These are phyloP conservation scores for Aspergillus fructus DNA, from an alignment of 2,329 filamentous ascomycete genomes.

Conservation along the genomic window DNA sequence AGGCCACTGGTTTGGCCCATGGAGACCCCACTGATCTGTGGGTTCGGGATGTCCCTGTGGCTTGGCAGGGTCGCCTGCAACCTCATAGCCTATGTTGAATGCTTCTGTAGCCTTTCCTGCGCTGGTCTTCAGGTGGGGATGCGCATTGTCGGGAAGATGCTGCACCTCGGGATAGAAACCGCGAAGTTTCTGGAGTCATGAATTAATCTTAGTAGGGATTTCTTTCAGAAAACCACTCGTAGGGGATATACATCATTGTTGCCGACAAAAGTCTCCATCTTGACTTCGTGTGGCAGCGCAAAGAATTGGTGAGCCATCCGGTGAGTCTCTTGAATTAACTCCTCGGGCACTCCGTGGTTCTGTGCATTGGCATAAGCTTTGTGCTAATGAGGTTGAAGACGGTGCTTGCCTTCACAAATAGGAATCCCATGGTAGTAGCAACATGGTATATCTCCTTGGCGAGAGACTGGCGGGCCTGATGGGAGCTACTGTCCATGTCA, in stretches of 20 bases:
- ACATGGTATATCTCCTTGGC: conserved; percentile 41
- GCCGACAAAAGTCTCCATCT: conserved; percentile 43
- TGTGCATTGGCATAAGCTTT: not conserved
- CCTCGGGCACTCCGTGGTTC: conserved; percentile 25
- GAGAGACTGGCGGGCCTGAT: conserved; percentile 38
- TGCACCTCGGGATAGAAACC: conserved; percentile 23
- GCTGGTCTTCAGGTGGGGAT: too few species aligned
- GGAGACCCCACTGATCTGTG: conserved; percentile 17
- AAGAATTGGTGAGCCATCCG: conserved; percentile 42
- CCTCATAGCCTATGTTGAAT: conserved; percentile 29
- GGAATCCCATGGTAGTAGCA: conserved; percentile 46
- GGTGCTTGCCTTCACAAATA: conserved; percentile 45
- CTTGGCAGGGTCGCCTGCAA: conserved; percentile 19
- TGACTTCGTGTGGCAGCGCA: conserved; percentile 38
- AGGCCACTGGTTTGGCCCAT: conserved; percentile 28
- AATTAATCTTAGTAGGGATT: too few species aligned
- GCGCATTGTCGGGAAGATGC: conserved; percentile 3
- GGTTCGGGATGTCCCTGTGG: conserved; percentile 12
- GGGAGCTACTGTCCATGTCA: conserved; percentile 35
- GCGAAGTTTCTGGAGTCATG: conserved; percentile 20
- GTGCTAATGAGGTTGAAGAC: too few species aligned
- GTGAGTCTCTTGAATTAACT: conserved; percentile 16
- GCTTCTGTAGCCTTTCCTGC: too few species aligned
- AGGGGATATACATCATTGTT: conserved; percentile 23
- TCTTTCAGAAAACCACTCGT: too few species aligned